Percentiles rank a stretch among this genome's conserved stretches.
These are phyloP conservation scores for Musa itinerans DNA, from an alignment of 176 grass and related monocot genomes.

Conservation along the genomic window DNA sequence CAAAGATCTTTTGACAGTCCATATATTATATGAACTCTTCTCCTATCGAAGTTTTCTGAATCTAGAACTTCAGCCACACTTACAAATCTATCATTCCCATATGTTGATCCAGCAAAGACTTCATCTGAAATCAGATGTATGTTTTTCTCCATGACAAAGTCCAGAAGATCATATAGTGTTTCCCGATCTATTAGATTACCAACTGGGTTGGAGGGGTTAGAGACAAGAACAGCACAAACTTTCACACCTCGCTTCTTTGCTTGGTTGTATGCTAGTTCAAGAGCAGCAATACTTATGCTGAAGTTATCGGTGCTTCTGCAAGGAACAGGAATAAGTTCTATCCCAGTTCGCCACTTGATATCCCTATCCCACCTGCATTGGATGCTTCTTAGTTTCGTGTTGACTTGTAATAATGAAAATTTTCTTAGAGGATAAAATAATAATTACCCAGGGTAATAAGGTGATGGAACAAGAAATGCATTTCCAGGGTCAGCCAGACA, in stretches of 20 bases:
- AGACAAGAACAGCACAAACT: constrained; percentile 79
- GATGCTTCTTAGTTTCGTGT: not conserved
- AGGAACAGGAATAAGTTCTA: constrained; percentile 90
- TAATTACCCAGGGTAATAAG: constrained; percentile 83
- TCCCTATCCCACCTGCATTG: constrained; percentile 80
- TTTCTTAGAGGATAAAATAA: not conserved
- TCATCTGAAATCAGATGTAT: constrained; percentile 97
- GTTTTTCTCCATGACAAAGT: constrained; percentile 75
- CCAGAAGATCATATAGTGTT: constrained; percentile 56
- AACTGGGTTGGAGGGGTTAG: constrained; percentile 82
- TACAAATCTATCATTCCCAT: constrained; percentile 51
- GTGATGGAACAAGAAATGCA: constrained; percentile 96
- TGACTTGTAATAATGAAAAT: no score
- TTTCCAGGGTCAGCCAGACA: constrained; percentile 90
- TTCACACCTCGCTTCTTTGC: constrained; percentile 82
- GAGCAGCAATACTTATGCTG: constrained; percentile 59
- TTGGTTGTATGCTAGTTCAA: constrained; percentile 82
- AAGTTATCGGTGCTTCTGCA: constrained; percentile 90
- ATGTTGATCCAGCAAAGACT: constrained; percentile 82
- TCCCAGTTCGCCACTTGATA: constrained; percentile 69
- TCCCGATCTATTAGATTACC: constrained; percentile 67
- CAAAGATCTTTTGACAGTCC: constrained; percentile 78
- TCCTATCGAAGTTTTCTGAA: constrained; percentile 61
- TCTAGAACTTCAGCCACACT: constrained; percentile 58
- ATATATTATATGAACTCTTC: constrained; percentile 87